These are phyloP conservation scores for Arthrobotrys iridis DNA, from an alignment of 2,329 filamentous ascomycete genomes.

Conservation along the genomic window DNA sequence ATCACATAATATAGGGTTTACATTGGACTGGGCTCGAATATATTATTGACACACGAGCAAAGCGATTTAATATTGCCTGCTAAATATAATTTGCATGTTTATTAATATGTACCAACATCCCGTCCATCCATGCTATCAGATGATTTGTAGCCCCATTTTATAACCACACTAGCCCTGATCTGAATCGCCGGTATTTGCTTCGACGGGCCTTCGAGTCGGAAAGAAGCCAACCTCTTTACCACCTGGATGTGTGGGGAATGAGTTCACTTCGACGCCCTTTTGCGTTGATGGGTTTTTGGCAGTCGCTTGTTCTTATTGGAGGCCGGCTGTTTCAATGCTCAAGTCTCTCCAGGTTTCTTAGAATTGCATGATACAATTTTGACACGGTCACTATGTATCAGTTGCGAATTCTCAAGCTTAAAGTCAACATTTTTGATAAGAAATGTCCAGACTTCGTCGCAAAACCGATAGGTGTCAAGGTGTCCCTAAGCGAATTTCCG, in stretches of 20 bases:
- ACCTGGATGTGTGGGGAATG: too few species aligned
- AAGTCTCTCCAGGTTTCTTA: slow-evolving; percentile 74
- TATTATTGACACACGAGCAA: background rate
- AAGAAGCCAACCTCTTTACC: too few species aligned
- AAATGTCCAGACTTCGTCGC: slow-evolving; percentile 99
- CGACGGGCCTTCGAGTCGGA: too few species aligned
- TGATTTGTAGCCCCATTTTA: too few species aligned
- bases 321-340: background rate
- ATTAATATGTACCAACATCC: background rate
- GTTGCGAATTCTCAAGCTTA: slow-evolving; percentile 82
- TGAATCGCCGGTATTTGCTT: too few species aligned
- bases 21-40: background rate
- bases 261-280: too few species aligned
- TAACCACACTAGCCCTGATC: too few species aligned
- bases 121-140: too few species aligned
- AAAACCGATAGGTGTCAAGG: slow-evolving; percentile 98
- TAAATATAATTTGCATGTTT: background rate
- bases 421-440: slow-evolving; percentile 99
- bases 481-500: slow-evolving; percentile 73
- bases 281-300: too few species aligned
- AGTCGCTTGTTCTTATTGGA: too few species aligned
- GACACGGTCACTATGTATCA: slow-evolving; percentile 64
- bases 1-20: slow-evolving; percentile 3
- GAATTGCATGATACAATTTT: slow-evolving; percentile 99
- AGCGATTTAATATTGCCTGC: background rate